Conservation (phyloP, 768 basidiomycete genomes). For the Lactarius trivialis region DNA sequence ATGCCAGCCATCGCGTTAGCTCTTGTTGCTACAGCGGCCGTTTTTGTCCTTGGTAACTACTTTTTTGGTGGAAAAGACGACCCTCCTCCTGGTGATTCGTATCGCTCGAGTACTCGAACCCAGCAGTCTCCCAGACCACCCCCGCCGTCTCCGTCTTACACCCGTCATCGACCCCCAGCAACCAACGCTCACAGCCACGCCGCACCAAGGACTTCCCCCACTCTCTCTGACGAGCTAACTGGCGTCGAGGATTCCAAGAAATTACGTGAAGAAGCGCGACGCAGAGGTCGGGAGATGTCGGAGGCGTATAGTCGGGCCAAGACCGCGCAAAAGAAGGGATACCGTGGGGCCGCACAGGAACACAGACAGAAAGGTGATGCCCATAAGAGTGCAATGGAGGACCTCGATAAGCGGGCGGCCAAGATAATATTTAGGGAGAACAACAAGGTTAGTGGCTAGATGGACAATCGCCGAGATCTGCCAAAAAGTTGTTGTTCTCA, state of each 20-base stretch:
- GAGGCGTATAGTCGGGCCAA: neutral
- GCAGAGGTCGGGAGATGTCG: neutral
- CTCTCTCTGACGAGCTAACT: neutral
- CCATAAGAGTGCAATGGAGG: neutral
- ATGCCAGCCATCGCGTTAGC: neutral
- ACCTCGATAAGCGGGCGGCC: constrained; percentile 2
- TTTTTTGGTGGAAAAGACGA: neutral
- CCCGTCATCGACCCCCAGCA: too few relatives aligned
- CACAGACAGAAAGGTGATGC: neutral
- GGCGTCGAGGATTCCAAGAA: neutral
- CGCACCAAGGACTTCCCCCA: neutral
- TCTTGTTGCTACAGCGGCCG: neutral
- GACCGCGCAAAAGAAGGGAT: neutral
- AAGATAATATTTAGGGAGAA: constrained; percentile 2
- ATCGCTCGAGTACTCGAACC: neutral
- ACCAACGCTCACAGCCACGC: neutral
- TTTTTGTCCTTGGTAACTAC: neutral
- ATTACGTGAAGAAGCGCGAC: constrained; percentile 1
- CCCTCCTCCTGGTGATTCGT: neutral
- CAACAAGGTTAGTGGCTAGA: constrained; percentile 8
- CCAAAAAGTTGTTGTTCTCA: neutral
- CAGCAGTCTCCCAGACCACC: neutral
- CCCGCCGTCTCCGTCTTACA: neutral
- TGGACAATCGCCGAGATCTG: neutral
- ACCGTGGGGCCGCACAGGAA: neutral